A percentile compares a stretch with the other conserved stretches of the same genome.
These are phyloP conservation scores for Serendipita vermifera DNA, from an alignment of 768 basidiomycete species.

Conservation along the genomic window DNA sequence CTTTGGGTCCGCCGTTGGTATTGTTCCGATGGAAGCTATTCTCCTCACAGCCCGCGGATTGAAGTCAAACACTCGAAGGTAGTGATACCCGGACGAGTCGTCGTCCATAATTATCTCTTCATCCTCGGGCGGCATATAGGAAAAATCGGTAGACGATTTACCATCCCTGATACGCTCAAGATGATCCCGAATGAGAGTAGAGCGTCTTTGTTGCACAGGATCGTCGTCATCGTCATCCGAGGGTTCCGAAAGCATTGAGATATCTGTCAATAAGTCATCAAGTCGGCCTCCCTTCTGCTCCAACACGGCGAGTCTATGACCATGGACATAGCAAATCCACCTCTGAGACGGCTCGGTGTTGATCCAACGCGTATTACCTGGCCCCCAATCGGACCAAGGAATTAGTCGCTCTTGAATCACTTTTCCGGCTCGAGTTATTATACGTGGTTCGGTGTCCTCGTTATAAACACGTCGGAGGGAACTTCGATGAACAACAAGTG, in stretches of 20 bases:
- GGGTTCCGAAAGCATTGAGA: too few species aligned
- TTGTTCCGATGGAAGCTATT: not conserved
- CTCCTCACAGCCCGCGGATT: not conserved
- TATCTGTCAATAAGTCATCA: not conserved
- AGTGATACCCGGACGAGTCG: too few species aligned
- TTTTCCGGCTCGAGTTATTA: not conserved
- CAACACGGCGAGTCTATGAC: not conserved
- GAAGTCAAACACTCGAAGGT: not conserved
- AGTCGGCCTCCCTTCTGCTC: not conserved
- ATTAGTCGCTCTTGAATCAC: not conserved
- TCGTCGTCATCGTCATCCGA: conserved; percentile 4
- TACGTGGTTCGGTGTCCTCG: not conserved
- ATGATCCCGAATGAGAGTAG: too few species aligned
- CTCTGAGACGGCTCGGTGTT: not conserved
- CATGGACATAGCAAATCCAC: conserved; percentile 7
- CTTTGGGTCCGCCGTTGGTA: not conserved
- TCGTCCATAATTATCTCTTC: too few species aligned
- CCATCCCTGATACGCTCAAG: too few species aligned
- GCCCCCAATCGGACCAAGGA: conserved; percentile 6
- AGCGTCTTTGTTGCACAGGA: too few species aligned
- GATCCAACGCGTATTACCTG: not conserved
- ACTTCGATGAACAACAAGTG: not conserved
- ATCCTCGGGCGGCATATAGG: too few species aligned
- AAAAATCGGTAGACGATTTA: too few species aligned
- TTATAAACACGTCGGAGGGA: not conserved